These are phyloP conservation scores for Lactarius tabidus DNA, from an alignment of 768 basidiomycete species.

Conservation along the genomic window DNA sequence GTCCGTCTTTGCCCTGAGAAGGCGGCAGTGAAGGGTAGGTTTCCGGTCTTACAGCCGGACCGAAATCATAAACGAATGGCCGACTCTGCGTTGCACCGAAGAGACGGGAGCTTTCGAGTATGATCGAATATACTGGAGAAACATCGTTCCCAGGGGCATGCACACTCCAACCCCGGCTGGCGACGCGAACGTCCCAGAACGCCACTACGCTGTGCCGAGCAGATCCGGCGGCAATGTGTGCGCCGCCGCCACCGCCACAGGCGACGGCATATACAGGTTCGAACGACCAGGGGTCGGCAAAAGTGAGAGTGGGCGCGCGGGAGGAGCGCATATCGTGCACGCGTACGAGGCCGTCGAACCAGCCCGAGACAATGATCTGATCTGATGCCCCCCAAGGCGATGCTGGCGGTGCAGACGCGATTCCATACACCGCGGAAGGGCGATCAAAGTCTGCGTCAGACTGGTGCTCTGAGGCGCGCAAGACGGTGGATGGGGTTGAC, in stretches of 20 bases:
- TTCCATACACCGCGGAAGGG: conserved; percentile 66
- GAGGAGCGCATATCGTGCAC: conserved; percentile 69
- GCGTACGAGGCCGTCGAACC: conserved; percentile 74
- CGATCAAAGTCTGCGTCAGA: conserved; percentile 20
- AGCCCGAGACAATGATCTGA: conserved; percentile 70
- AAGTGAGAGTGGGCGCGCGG: conserved; percentile 53
- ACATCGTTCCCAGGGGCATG: conserved; percentile 76
- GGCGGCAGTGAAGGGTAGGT: conserved; percentile 46
- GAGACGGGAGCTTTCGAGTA: conserved; percentile 72
- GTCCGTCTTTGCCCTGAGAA: conserved; percentile 31
- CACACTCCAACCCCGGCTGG: conserved; percentile 66
- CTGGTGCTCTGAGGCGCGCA: conserved; percentile 38
- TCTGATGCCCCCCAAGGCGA: conserved; percentile 70
- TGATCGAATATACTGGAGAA: conserved; percentile 72
- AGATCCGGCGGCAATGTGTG: conserved; percentile 69
- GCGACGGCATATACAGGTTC: conserved; percentile 76
- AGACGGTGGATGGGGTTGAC: conserved; percentile 43
- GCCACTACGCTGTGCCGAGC: conserved; percentile 74
- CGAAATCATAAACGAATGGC: conserved; percentile 79
- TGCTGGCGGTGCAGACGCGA: conserved; percentile 54
- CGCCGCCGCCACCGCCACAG: conserved; percentile 63
- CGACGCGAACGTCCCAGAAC: conserved; percentile 74
- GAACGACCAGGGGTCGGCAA: conserved; percentile 63
- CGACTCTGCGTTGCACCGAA: conserved; percentile 76
- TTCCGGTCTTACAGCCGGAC: conserved; percentile 50